Percentiles rank a stretch among this genome's conserved stretches.
These are phyloP conservation scores for Gynandropsis gynandra DNA, from an alignment of 345 rosid species.

Conservation along the genomic window DNA sequence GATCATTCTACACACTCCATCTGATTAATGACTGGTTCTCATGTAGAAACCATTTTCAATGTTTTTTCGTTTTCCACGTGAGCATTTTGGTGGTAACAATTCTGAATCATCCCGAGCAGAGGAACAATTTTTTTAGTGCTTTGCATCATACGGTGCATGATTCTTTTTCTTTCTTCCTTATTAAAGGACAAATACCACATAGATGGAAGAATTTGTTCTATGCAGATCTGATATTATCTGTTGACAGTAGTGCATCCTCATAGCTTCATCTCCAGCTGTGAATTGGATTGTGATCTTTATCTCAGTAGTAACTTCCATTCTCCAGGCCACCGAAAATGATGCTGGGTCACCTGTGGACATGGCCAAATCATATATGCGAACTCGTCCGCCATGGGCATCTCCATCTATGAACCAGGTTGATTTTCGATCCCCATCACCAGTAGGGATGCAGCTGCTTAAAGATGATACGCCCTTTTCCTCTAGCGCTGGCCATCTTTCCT, in stretches of 20 bases:
- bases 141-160: no score
- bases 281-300: slow-evolving; percentile 11
- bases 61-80: slow-evolving; percentile 6
- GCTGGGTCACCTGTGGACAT: slow-evolving; percentile 67
- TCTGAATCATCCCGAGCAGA: neutral
- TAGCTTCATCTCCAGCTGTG: slow-evolving; percentile 12
- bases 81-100: neutral
- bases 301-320: slow-evolving; percentile 17
- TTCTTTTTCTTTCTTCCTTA: slow-evolving; percentile 1
- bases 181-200: neutral
- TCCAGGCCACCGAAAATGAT: slow-evolving; percentile 45
- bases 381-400: slow-evolving; percentile 70
- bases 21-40: slow-evolving; percentile 2
- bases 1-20: slow-evolving; percentile 9
- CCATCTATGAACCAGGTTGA: slow-evolving; percentile 36
- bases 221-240: neutral
- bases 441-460: slow-evolving; percentile 35
- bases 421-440: slow-evolving; percentile 37
- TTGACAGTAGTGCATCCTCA: slow-evolving; percentile 6
- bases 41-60: neutral
- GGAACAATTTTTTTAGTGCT: neutral
- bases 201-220: neutral
- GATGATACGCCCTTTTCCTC: slow-evolving; percentile 46
- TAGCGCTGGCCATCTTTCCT: slow-evolving; percentile 33
- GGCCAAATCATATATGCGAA: slow-evolving; percentile 78